A percentile compares a stretch with the other conserved stretches of the same genome.
These are phyloP conservation scores for Colletotrichum navitas DNA, from an alignment of 2,329 filamentous ascomycete genomes.

Conservation along the genomic window DNA sequence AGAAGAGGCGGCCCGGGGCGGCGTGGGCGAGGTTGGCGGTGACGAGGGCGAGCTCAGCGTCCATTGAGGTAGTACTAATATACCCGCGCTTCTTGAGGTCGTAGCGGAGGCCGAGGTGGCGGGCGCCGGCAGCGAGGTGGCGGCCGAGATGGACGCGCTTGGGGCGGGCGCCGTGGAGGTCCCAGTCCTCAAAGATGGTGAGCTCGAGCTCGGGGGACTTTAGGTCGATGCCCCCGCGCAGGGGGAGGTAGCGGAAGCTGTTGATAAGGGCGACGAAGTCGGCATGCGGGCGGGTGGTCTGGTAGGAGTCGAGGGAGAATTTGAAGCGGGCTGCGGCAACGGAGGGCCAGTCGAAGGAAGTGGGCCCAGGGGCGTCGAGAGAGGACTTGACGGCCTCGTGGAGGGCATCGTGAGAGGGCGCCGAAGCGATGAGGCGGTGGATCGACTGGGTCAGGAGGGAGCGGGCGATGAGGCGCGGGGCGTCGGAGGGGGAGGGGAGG, in stretches of 20 bases:
- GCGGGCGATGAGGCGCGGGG: slow-evolving; percentile 76
- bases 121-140: slow-evolving; percentile 73
- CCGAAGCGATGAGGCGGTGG: slow-evolving; percentile 89
- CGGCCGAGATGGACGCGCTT: slow-evolving; percentile 76
- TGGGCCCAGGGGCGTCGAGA: neutral
- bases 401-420: slow-evolving; percentile 74
- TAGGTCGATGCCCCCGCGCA: slow-evolving; percentile 84
- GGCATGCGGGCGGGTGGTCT: slow-evolving; percentile 73
- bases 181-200: slow-evolving; percentile 85
- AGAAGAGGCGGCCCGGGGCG: slow-evolving; percentile 85
- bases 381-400: slow-evolving; percentile 71
- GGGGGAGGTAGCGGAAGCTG: slow-evolving; percentile 81
- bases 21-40: slow-evolving; percentile 93
- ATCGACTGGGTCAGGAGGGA: slow-evolving; percentile 87
- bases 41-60: slow-evolving; percentile 89
- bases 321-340: slow-evolving; percentile 81
- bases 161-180: slow-evolving; percentile 63
- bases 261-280: slow-evolving; percentile 84
- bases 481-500: slow-evolving; percentile 74
- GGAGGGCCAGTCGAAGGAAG: slow-evolving; percentile 70
- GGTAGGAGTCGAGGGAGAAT: slow-evolving; percentile 87
- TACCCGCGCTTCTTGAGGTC: slow-evolving; percentile 94
- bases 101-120: slow-evolving; percentile 78
- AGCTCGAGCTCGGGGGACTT: slow-evolving; percentile 80
- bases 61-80: slow-evolving; percentile 97